Conservation (phyloP, 2,329 filamentous ascomycete species). For the Bipolaris bicolor region DNA sequence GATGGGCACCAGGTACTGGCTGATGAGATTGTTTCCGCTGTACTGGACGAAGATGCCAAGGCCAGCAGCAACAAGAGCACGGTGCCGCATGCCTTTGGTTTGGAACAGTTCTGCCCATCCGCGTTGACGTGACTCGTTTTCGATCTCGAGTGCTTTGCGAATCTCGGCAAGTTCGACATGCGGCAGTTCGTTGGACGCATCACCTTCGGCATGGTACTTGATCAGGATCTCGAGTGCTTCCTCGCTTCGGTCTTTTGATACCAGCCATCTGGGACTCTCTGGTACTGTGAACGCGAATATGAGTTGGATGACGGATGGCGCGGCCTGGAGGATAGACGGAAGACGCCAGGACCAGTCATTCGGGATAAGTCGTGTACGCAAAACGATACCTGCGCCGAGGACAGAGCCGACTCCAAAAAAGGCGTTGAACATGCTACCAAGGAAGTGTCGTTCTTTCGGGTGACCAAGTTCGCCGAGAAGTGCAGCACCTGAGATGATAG, state of each 20-base stretch:
- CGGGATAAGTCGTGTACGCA: conserved; percentile 64
- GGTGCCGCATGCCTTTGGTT: conserved; percentile 69
- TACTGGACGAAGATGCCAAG: conserved; percentile 72
- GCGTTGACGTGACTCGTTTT: conserved; percentile 57
- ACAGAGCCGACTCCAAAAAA: conserved; percentile 66
- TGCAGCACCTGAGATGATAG: conserved; percentile 68
- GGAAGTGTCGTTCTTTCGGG: conserved; percentile 69
- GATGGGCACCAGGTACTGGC: conserved; percentile 68
- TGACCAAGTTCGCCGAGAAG: conserved; percentile 71
- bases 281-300: conserved; percentile 66
- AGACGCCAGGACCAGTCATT: conserved; percentile 71
- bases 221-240: conserved; percentile 67
- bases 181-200: conserved; percentile 59
- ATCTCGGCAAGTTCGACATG: conserved; percentile 72
- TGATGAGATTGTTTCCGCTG: conserved; percentile 68
- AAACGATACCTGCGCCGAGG: conserved; percentile 66
- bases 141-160: conserved; percentile 65
- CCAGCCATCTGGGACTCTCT: conserved; percentile 70
- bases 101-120: conserved; percentile 67
- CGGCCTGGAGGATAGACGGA: conserved; percentile 68
- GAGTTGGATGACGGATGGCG: conserved; percentile 68
- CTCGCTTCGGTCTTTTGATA: conserved; percentile 67
- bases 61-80: conserved; percentile 65
- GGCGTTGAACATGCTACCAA: conserved; percentile 73
- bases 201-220: conserved; percentile 70